Conservation (phyloP, 75 land plant genomes). For the Cunninghamia lanceolata region DNA sequence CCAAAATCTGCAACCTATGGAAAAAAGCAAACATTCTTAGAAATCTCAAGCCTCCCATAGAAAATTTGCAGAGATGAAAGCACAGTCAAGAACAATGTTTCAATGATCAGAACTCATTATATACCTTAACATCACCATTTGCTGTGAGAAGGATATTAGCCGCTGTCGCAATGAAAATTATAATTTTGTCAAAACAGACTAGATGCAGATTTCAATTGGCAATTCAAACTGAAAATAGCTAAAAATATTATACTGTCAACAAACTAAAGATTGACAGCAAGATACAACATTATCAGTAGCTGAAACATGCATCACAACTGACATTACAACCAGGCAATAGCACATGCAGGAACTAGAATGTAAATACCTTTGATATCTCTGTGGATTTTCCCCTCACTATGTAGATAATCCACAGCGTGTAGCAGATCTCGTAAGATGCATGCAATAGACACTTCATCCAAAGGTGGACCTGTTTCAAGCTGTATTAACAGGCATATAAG, state of each 20-base stretch:
- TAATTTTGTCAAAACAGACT: slow-evolving; percentile 3
- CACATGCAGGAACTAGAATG: not conserved
- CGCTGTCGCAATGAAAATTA: slow-evolving; percentile 51
- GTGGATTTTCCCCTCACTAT: slow-evolving; percentile 94
- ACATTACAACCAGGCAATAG: slow-evolving; percentile 4
- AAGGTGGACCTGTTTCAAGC: slow-evolving; percentile 89
- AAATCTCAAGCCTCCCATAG: not conserved
- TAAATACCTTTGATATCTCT: slow-evolving; percentile 92
- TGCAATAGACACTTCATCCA: slow-evolving; percentile 97
- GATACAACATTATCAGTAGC: not conserved
- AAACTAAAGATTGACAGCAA: not conserved
- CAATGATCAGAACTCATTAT: not conserved
- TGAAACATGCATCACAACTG: slow-evolving; percentile 8
- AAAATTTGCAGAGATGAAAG: not conserved
- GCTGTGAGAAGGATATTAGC: slow-evolving; percentile 94
- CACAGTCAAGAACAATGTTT: not conserved
- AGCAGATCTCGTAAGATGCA: slow-evolving; percentile 90
- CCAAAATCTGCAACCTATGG: slow-evolving; percentile 99
- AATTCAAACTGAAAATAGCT: slow-evolving; percentile 1
- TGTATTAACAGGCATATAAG: slow-evolving; percentile 28
- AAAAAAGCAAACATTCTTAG: not conserved
- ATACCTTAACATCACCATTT: slow-evolving; percentile 98
- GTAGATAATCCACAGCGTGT: slow-evolving; percentile 94
- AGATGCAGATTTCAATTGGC: not conserved
- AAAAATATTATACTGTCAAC: not conserved